A percentile compares a stretch with the other conserved stretches of the same genome.
These are phyloP conservation scores for Gracilariopsis chorda DNA, from an alignment of 23 red algal genomes.

Conservation along the genomic window DNA sequence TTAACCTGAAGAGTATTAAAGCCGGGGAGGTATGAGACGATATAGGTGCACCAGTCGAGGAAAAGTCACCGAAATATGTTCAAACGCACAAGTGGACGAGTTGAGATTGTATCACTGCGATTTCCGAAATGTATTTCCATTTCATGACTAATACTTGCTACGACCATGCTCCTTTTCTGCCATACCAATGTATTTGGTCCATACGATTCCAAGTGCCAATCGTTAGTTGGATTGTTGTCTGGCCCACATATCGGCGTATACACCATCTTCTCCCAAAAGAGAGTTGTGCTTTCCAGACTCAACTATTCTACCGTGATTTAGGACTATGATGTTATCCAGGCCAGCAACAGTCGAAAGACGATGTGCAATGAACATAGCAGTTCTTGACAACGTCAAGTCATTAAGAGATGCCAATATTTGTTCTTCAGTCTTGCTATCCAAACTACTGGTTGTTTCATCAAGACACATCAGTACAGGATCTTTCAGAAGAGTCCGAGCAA, in stretches of 20 bases:
- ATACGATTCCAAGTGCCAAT: too few species aligned
- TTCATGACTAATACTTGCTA: too few species aligned
- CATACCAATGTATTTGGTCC: too few species aligned
- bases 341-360: conserved; percentile 76
- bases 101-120: too few species aligned
- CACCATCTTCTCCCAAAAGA: conserved; percentile 39
- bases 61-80: too few species aligned
- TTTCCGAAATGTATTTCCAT: too few species aligned
- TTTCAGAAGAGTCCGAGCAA: conserved; percentile 87
- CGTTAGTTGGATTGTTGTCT: conserved; percentile 23
- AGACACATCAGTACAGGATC: conserved; percentile 66
- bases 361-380: conserved; percentile 90
- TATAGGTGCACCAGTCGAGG: too few species aligned
- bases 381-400: conserved; percentile 63
- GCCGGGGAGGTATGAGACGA: too few species aligned
- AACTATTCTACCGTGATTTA: conserved; percentile 73
- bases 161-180: too few species aligned
- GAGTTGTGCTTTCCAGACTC: conserved; percentile 74
- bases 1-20: too few species aligned
- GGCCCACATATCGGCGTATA: conserved; percentile 81
- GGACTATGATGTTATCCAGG: conserved; percentile 81
- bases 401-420: conserved; percentile 73
- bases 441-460: conserved; percentile 84
- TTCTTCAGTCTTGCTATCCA: conserved; percentile 89
- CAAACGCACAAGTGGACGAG: too few species aligned